Conservation (phyloP, 2,329 filamentous ascomycete species). For the Anthostomella pinea region DNA sequence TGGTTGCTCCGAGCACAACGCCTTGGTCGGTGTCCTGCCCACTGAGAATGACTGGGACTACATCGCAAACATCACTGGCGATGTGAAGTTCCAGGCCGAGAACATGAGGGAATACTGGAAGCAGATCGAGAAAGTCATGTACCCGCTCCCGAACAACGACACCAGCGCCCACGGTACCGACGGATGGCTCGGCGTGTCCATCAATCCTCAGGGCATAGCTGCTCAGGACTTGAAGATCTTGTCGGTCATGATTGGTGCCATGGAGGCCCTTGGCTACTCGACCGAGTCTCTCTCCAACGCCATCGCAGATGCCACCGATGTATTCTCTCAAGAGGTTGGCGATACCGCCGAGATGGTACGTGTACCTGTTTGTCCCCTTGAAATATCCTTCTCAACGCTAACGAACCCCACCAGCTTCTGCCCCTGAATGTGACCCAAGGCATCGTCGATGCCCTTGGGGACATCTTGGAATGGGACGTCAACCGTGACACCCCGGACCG, state of each 20-base stretch:
- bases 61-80: conserved; percentile 36
- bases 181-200: conserved; percentile 23
- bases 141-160: conserved; percentile 35
- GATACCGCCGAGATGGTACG: conserved; percentile 11
- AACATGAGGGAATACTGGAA: conserved; percentile 27
- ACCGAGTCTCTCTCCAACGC: conserved; percentile 9
- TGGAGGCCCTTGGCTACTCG: conserved; percentile 16
- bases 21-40: conserved; percentile 37
- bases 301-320: conserved; percentile 9
- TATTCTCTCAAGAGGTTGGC: conserved; percentile 13
- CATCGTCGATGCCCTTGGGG: conserved; percentile 13
- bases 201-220: conserved; percentile 12
- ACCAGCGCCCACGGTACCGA: conserved; percentile 31
- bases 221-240: conserved; percentile 22
- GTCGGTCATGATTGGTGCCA: conserved; percentile 18
- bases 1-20: conserved; percentile 30
- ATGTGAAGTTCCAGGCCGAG: conserved; percentile 22
- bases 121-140: conserved; percentile 26
- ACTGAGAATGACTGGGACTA: conserved; percentile 42
- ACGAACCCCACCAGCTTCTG: conserved; percentile 5
- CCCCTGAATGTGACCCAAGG: conserved; percentile 18
- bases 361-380: not conserved
- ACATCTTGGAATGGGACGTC: conserved; percentile 41
- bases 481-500: conserved; percentile 41
- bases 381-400: not conserved